Evolutionary conservation across 768 basidiomycete species (phyloP).

Genomic region (Boletales sp.): DNA sequence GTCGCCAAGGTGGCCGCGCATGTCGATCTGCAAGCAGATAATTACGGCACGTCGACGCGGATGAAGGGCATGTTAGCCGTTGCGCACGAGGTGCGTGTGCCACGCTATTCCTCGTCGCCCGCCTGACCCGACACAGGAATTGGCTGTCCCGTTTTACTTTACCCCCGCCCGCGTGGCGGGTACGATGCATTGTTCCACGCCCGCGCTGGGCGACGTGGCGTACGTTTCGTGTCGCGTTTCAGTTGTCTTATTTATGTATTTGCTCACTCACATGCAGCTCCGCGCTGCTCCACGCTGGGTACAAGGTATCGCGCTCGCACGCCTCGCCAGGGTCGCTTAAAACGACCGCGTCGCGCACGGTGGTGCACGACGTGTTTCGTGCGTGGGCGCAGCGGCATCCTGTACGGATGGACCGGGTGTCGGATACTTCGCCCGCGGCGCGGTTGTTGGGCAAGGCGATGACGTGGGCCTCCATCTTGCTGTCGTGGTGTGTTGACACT

Average conservation of each 20-base stretch:
- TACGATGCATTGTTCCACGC: constrained; percentile 77
- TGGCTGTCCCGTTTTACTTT: constrained; percentile 79
- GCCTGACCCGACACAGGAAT: constrained; percentile 49
- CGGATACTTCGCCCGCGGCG: constrained; percentile 66
- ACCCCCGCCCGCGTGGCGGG: constrained; percentile 77
- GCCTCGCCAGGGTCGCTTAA: constrained; percentile 87
- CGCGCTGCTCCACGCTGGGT: constrained; percentile 83
- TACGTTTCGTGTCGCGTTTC: constrained; percentile 36
- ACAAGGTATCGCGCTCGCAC: constrained; percentile 86
- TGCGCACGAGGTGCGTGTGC: constrained; percentile 68
- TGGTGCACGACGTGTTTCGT: constrained; percentile 79
- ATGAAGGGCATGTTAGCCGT: constrained; percentile 97
- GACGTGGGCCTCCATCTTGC: constrained; percentile 37
- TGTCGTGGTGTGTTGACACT: too few relatives aligned
- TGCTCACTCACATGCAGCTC: constrained; percentile 40
- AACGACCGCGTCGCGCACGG: constrained; percentile 69
- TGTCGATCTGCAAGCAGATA: constrained; percentile 54
- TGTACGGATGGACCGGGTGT: constrained; percentile 62
- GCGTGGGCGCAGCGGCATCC: constrained; percentile 24
- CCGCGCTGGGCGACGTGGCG: constrained; percentile 72
- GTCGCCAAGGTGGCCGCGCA: constrained; percentile 72
- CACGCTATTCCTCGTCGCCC: not conserved
- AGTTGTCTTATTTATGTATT: too few relatives aligned
- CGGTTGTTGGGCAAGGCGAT: constrained; percentile 66
- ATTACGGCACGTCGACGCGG: constrained; percentile 74